Conservation (phyloP, 345 rosid genomes). For the Chamaenerion angustifolium region DNA sequence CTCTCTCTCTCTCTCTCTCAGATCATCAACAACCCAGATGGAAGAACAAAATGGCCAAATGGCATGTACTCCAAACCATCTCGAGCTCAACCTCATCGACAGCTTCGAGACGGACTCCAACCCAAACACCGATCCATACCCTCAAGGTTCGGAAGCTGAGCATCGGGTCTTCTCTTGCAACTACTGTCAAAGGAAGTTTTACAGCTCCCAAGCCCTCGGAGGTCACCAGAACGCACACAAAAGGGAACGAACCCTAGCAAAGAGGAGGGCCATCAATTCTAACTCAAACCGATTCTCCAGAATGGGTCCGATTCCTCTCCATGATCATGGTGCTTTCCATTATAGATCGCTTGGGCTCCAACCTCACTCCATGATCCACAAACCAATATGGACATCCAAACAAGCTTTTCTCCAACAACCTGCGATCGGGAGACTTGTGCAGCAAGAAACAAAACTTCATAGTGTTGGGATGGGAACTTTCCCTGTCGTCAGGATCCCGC, state of each 20-base stretch:
- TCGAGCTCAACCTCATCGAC: constrained; percentile 11
- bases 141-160: constrained; percentile 4
- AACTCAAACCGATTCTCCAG: constrained; percentile 14
- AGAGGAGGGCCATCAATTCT: constrained; percentile 29
- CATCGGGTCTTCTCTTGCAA: constrained; percentile 70
- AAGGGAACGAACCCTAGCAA: constrained; percentile 86
- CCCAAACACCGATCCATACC: constrained; percentile 4
- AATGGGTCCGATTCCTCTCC: constrained; percentile 33
- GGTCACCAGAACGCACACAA: constrained; percentile 98
- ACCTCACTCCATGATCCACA: constrained; percentile 17
- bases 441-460: neutral
- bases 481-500: no score
- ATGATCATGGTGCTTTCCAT: constrained; percentile 23
- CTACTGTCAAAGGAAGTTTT: constrained; percentile 83
- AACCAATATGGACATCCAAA: constrained; percentile 7
- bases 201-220: constrained; percentile 95
- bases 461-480: neutral
- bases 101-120: constrained; percentile 6
- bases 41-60: neutral
- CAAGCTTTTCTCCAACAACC: constrained; percentile 9
- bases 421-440: constrained; percentile 8
- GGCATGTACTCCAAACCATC: neutral
- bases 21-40: no score
- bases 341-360: constrained; percentile 27
- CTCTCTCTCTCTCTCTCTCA: no score